These are phyloP conservation scores for Gracilaria domingensis DNA, from an alignment of 23 red algal species.

Conservation along the genomic window DNA sequence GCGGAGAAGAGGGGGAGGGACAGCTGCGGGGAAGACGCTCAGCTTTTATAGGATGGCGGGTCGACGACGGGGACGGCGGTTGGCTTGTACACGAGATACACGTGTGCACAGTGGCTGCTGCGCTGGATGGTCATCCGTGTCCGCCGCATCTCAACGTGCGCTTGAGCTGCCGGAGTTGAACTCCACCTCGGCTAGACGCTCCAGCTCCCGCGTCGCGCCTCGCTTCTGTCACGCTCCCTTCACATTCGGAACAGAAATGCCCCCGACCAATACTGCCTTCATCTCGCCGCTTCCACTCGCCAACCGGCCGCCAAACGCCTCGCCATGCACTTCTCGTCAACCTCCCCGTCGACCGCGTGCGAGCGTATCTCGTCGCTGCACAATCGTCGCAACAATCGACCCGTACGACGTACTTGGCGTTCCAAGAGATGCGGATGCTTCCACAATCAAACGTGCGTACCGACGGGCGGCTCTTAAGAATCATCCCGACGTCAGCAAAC, in stretches of 20 bases:
- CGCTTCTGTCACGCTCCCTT: neutral
- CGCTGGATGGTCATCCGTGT: neutral
- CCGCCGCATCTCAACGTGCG: neutral
- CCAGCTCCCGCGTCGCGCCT: neutral
- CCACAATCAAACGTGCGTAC: conserved; percentile 93
- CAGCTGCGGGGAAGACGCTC: neutral
- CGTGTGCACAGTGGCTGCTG: neutral
- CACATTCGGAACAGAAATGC: neutral
- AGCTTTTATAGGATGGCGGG: neutral
- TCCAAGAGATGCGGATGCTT: conserved; percentile 51
- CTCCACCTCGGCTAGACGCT: no score
- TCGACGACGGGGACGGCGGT: neutral
- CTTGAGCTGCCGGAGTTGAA: no score
- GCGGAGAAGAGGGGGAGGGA: neutral
- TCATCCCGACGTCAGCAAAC: conserved; percentile 95
- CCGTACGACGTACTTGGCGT: conserved; percentile 83
- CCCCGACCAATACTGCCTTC: neutral
- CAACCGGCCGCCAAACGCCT: neutral
- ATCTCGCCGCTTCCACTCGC: neutral
- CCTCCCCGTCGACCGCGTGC: neutral
- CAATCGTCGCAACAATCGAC: conserved; percentile 26
- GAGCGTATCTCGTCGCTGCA: neutral
- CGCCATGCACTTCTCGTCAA: neutral
- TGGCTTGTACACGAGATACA: neutral
- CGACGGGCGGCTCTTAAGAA: conserved; percentile 82